These are phyloP conservation scores for Botryotinia globosa DNA, from an alignment of 2,329 filamentous ascomycete genomes.

Conservation along the genomic window DNA sequence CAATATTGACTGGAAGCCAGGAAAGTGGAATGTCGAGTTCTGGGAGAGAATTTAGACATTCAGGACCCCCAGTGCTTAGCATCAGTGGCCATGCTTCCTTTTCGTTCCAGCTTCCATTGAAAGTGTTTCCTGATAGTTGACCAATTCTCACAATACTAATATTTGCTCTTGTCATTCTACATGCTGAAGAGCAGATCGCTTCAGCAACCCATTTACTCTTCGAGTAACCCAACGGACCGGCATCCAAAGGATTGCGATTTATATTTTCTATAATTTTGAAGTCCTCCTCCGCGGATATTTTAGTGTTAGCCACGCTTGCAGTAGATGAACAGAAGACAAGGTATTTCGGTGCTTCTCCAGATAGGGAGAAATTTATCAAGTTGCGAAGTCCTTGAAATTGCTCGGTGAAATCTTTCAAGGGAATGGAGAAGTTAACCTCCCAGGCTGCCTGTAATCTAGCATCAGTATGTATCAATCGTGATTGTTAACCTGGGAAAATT, in stretches of 20 bases:
- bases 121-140: conserved; percentile 46
- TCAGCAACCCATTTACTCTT: conserved; percentile 59
- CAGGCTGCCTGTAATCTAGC: conserved; percentile 46
- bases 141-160: conserved; percentile 36
- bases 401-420: conserved; percentile 54
- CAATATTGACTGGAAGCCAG: conserved; percentile 49
- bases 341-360: conserved; percentile 24
- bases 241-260: conserved; percentile 30
- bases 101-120: conserved; percentile 47
- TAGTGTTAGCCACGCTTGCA: conserved; percentile 42
- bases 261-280: neutral
- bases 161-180: conserved; percentile 24
- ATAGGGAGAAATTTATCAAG: conserved; percentile 47
- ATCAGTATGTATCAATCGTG: neutral
- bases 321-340: conserved; percentile 54
- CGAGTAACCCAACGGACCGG: conserved; percentile 52
- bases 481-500: neutral
- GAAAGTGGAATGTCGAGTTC: conserved; percentile 35
- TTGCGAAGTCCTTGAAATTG: conserved; percentile 51
- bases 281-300: conserved; percentile 25
- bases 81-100: conserved; percentile 50
- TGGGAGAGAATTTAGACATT: conserved; percentile 42
- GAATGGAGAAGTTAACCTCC: conserved; percentile 62
- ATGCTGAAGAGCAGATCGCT: conserved; percentile 47
- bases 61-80: conserved; percentile 41